Evolutionary conservation across 345 rosid species (phyloP), one percentile per base, ranked within the genome.

Genomic region (Tarenaya hassleriana): DNA sequence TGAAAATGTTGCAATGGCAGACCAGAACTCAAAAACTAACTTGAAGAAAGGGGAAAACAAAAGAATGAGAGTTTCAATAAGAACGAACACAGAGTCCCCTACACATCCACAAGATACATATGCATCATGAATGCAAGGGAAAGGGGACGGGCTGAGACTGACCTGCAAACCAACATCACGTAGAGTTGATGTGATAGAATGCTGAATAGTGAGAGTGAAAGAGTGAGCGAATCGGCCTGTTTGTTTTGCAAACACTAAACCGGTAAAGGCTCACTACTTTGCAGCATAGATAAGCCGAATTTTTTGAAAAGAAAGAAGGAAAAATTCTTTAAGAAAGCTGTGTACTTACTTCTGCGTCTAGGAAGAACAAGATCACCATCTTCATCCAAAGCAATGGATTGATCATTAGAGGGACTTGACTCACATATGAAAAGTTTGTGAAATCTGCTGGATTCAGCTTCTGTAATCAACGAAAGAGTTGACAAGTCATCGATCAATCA

Each of bases 321-420:
- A 5, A 13, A 8, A 45, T 33, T 19, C 14, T 1, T 13, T 41
- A 39, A 61, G 11, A 27, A 37, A 40, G 8, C 12, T 21, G 14
- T 27, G 10, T 31, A 48, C 77, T 63, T 60, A 80, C 84, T 11
- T 27, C 58, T 44, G 50, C 95, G 86, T 66, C 94, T 73, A 21
- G 88, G 73, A 6, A 86, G 60, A 29, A 86, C 66, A 62, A 86
- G 96, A 51, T 91, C 98, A 14, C 96, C 98, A 64, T 91, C 98
- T 71, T 77, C 71, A 34, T 87, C 98, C 40, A 82, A 27, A 35
- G 31, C n/a, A 13, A 75, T 34, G 16, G 15, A 49, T 50, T 45
- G 66, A 16, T 34, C 59, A 39, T 18, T 27, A 21, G 41, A 35
- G 33, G 44, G 48, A 48, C 21, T 47, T 46, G 10, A 59, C 51